Evolutionary conservation across 345 rosid genomes (phyloP), one percentile per base, ranked within the genome.

Genomic region (Gossypium raimondii): DNA sequence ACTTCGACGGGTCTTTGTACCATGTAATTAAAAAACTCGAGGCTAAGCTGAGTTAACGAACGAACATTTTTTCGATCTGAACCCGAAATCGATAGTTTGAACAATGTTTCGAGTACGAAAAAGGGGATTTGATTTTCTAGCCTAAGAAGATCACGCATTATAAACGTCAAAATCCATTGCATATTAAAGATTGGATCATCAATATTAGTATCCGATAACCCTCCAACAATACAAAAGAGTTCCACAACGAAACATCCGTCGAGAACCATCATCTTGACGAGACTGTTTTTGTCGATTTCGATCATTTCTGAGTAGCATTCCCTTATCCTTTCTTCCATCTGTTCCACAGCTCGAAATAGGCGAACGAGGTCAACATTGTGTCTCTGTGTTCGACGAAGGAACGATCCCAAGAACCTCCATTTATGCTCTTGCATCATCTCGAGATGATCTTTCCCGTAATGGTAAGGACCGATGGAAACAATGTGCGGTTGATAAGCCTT

Each of bases 371-470:
- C 7, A 17, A 51, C 4, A 17, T 51, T 51, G 8, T 34, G 41
- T 34, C 1, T 1, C 41, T 7, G 7, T 34, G 56, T 51, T 51
- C 56, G 56, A 51, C 7, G 56, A 51, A 51, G 56, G 20, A 51
- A 51, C n/a, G 56, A 51, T 0, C 50, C 64, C 2, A 87, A 79
- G 56, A 69, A 82, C 14, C 74, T 59, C 73, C 82, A 70, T 45
- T 87, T 89, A 83, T 87, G 93, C 68, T 87, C 82, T 64, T 87
- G 77, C 50, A 89, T 80, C 86, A 83, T 83, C 75, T 66, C 11
- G 34, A 87, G 77, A 22, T 78, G 82, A 7, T 29, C 58, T 38
- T 78, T 76, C 11, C 82, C 86, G 25, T 81, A 81, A 81, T 82
- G 87, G 25, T 83, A 84, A 4, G 87, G 88, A 0, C 87, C 89